Percentiles rank a stretch among this genome's conserved stretches.
Evolutionary conservation across 768 basidiomycete genomes (phyloP).

Genomic region (Collybia nuda): DNA sequence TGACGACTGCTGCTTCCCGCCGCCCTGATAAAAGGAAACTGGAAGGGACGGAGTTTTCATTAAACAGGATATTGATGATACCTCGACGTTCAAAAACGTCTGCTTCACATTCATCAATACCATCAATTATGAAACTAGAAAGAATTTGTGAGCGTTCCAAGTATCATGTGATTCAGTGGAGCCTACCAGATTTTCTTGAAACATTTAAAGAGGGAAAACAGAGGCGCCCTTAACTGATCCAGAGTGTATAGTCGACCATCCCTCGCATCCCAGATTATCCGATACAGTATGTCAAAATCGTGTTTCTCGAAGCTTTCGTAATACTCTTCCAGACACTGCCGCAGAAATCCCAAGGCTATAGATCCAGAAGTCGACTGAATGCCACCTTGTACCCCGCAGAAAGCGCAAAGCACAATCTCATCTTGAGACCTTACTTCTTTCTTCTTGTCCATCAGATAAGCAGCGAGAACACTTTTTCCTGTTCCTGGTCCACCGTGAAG

Average conservation of each 20-base stretch:
- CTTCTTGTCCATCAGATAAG: slow-evolving; percentile 1
- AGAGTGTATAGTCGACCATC: background rate
- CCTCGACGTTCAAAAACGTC: background rate
- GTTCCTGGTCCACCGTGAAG: slow-evolving; percentile 2
- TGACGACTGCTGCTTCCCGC: background rate
- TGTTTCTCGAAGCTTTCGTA: background rate
- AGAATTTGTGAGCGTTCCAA: background rate
- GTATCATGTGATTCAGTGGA: background rate
- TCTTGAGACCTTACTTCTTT: background rate
- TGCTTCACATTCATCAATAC: background rate
- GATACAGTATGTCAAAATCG: background rate
- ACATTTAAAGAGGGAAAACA: background rate
- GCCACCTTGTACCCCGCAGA: background rate
- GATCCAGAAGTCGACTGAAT: background rate
- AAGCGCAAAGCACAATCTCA: background rate
- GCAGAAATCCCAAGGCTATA: background rate
- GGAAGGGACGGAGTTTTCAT: background rate
- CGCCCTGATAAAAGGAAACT: background rate
- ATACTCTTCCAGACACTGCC: background rate
- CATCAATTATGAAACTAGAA: background rate
- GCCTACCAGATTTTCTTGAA: slow-evolving; percentile 1
- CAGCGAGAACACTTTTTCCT: background rate
- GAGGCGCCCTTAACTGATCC: background rate
- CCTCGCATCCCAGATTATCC: background rate
- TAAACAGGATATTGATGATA: background rate